Evolutionary conservation across 2,329 filamentous ascomycete genomes (phyloP), one percentile per base, ranked within the genome.

Genomic region (Pyrenophora tritici-repentis): DNA sequence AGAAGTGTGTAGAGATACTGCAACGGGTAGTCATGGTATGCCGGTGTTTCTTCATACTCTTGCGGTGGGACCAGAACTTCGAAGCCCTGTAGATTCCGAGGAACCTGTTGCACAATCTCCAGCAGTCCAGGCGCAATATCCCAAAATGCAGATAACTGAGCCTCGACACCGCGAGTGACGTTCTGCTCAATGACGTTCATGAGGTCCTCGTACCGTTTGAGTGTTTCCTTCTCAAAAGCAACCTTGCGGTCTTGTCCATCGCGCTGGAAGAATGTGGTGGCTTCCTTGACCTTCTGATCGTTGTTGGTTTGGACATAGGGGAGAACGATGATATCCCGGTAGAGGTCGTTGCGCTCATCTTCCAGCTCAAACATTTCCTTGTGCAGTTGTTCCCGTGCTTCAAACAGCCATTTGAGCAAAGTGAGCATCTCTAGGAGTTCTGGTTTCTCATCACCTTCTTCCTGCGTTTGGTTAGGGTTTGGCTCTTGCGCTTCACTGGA

Each of bases 101-200:
- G 92, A 17, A 97, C 86, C 64, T 89, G 88, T 53, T 96, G 89
- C 9, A 96, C 82, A 39, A 97, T 79, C 13, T 86, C 82, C 20
- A 88, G 81, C 0, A 99, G 81, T 3, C 87, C 86, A 2, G 94
- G 94, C 1, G 92, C 93, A 65, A 97, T 96, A 68, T 99, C 94
- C 94, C 94, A 99, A 72, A 97, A 99, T 0, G 93, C 92, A 8
- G 88, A 92, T 2, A 97, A 82, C 74, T 97, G 94, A 47, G 91
- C 84, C 70, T 97, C 91, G 9, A 97, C 91, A 13, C 93, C 94
- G 8, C 90, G 86, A 16, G 86, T 86, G 17, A 96, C 92, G 47
- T 94, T 94, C 62, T 86, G 82, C 70, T 96, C 91, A 24, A 97
- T 85, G 6, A 94, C 84, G 39, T 83, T 81, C 61, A 90, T 82